These are phyloP conservation scores for Sarcodon sp. DNA, from an alignment of 768 basidiomycete species.

Conservation along the genomic window DNA sequence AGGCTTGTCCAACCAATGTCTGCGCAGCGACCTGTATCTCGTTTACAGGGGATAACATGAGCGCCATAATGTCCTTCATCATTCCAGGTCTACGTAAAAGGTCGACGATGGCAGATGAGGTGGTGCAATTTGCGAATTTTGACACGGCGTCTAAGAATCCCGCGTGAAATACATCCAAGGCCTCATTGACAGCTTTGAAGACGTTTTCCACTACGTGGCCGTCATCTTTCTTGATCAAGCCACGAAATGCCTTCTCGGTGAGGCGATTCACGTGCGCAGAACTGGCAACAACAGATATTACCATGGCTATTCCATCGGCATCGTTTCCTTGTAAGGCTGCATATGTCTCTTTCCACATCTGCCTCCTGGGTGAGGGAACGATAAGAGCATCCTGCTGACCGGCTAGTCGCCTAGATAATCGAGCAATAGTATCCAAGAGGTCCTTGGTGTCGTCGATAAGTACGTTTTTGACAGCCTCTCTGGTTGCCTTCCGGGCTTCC, in stretches of 20 bases:
- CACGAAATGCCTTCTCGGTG: conserved; percentile 33
- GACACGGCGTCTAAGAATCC: conserved; percentile 54
- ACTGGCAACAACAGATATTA: conserved; percentile 45
- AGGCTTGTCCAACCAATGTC: conserved; percentile 71
- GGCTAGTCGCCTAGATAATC: conserved; percentile 10
- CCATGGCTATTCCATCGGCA: conserved; percentile 37
- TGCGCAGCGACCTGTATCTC: conserved; percentile 66
- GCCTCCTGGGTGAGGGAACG: conserved; percentile 29
- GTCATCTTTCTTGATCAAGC: conserved; percentile 18
- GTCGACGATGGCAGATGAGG: conserved; percentile 33
- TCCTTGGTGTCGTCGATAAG: conserved; percentile 21
- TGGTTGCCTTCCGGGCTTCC: conserved; percentile 24
- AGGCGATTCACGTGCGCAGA: conserved; percentile 59
- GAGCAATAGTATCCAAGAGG: conserved; percentile 17
- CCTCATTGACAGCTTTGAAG: conserved; percentile 47
- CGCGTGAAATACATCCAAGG: conserved; percentile 41
- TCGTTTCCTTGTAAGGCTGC: conserved; percentile 45
- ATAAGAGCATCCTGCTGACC: neutral
- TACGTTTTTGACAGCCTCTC: conserved; percentile 24
- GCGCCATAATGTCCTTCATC: conserved; percentile 42
- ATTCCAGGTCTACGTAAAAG: conserved; percentile 45
- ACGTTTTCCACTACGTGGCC: conserved; percentile 13
- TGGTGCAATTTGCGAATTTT: conserved; percentile 50
- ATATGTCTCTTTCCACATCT: conserved; percentile 62
- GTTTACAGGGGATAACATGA: conserved; percentile 77